Percentiles rank a stretch among this genome's conserved stretches.
phyloP scores from a whole-genome alignment of 2,329 filamentous ascomycete species.

The Talaromyces sp. region DNA sequence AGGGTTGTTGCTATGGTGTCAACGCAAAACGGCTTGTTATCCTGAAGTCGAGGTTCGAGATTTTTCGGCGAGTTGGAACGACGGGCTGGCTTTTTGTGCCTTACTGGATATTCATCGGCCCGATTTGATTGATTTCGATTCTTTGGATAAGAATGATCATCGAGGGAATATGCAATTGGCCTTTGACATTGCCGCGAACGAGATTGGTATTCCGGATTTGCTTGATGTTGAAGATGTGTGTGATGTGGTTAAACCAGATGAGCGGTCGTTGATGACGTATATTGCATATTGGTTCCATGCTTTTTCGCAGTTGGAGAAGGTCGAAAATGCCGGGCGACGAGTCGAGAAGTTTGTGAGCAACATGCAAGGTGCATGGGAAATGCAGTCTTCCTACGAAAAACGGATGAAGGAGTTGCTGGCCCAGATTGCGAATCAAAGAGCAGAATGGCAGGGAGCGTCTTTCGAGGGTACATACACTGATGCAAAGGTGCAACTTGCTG shows the following conservation, averaged over 20 bases:
- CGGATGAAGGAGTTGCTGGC: slow-evolving; percentile 81
- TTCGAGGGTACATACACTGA: slow-evolving; percentile 93
- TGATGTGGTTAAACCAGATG: slow-evolving; percentile 92
- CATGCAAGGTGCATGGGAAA: slow-evolving; percentile 99
- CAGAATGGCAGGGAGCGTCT: slow-evolving; percentile 72
- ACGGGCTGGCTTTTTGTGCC: slow-evolving; percentile 94
- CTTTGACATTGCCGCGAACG: slow-evolving; percentile 92
- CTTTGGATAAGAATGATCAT: slow-evolving; percentile 90
- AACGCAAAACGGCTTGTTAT: slow-evolving; percentile 97
- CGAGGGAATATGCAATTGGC: slow-evolving; percentile 96
- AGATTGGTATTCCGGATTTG: slow-evolving; percentile 94
- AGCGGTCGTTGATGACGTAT: slow-evolving; percentile 97
- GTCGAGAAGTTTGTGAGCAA: slow-evolving; percentile 99
- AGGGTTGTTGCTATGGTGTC: slow-evolving; percentile 92
- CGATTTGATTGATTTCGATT: slow-evolving; percentile 94
- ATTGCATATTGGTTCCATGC: slow-evolving; percentile 99
- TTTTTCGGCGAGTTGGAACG: slow-evolving; percentile 95
- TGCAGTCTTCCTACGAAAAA: slow-evolving; percentile 94
- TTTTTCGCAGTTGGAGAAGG: slow-evolving; percentile 97
- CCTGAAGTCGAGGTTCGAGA: slow-evolving; percentile 94
- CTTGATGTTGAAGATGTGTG: slow-evolving; percentile 98
- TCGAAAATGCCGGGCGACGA: slow-evolving; percentile 91
- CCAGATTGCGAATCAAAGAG: slow-evolving; percentile 69
- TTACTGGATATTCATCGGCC: slow-evolving; percentile 94
- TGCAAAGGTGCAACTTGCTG: slow-evolving; percentile 78